These are phyloP conservation scores for Pugionium cornutum DNA, from an alignment of 345 rosid species.

Conservation along the genomic window DNA sequence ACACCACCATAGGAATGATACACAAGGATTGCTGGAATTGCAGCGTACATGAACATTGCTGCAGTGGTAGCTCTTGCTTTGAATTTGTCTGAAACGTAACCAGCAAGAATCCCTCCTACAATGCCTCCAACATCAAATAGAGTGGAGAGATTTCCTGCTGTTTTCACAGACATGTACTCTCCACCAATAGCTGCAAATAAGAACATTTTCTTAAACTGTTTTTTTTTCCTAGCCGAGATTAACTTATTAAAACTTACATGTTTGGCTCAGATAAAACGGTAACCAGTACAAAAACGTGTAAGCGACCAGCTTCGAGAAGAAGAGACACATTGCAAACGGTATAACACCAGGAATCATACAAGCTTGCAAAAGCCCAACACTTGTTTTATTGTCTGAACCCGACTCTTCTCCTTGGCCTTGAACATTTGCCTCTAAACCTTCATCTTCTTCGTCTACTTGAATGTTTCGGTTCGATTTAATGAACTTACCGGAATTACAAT, in stretches of 20 bases:
- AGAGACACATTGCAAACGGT: slow-evolving; percentile 81
- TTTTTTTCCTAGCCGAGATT: not conserved
- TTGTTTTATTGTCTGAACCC: slow-evolving; percentile 53
- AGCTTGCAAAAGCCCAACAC: slow-evolving; percentile 86
- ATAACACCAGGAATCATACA: slow-evolving; percentile 92
- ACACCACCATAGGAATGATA: slow-evolving; percentile 69
- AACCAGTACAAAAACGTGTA: slow-evolving; percentile 92
- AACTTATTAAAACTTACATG: slow-evolving; percentile 48
- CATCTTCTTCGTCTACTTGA: slow-evolving; percentile 32
- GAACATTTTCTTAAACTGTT: not conserved
- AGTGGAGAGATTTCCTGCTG: slow-evolving; percentile 93
- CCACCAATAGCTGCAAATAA: slow-evolving; percentile 80
- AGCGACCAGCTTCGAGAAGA: slow-evolving; percentile 91
- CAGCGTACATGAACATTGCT: slow-evolving; percentile 78
- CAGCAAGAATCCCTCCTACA: slow-evolving; percentile 78
- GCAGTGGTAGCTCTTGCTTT: slow-evolving; percentile 84
- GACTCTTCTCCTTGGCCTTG: slow-evolving; percentile 29
- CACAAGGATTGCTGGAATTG: slow-evolving; percentile 82
- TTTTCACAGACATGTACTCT: slow-evolving; percentile 77
- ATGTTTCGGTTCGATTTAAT: slow-evolving; percentile 41
- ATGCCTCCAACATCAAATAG: slow-evolving; percentile 93
- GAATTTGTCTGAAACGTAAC: slow-evolving; percentile 81
- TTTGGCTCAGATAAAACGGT: slow-evolving; percentile 88
- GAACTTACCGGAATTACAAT: slow-evolving; percentile 44
- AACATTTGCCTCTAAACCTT: slow-evolving; percentile 20